Evolutionary conservation across 129 eudicot genomes (phyloP).

Genomic region (Sambucus nigra): DNA sequence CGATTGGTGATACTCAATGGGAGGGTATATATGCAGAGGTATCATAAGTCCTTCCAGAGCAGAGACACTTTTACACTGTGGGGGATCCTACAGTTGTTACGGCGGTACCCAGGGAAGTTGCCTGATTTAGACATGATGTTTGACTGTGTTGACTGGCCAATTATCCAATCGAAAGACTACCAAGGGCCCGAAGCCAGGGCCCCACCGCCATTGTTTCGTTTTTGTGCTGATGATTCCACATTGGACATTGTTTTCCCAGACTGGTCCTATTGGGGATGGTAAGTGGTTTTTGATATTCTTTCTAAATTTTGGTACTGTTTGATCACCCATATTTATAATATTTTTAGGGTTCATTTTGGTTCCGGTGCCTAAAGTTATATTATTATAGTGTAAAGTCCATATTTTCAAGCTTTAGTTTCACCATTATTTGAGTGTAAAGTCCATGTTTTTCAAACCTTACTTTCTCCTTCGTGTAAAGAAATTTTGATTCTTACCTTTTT

Average conservation of each 20-base stretch:
- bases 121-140: conserved; percentile 85
- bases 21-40: conserved; percentile 51
- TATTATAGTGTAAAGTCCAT: too few species aligned
- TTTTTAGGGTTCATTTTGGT: too few species aligned
- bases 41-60: conserved; percentile 38
- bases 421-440: too few species aligned
- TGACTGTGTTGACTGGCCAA: conserved; percentile 76
- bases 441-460: too few species aligned
- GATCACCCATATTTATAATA: too few species aligned
- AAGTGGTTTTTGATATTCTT: conserved; percentile 17
- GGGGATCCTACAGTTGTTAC: too few species aligned
- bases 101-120: conserved; percentile 75
- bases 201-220: conserved; percentile 79
- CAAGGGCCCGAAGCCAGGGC: conserved; percentile 24
- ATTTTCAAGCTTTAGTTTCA: too few species aligned
- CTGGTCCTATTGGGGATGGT: conserved; percentile 99
- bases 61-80: conserved; percentile 73
- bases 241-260: conserved; percentile 74
- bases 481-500: too few species aligned
- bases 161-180: conserved; percentile 21
- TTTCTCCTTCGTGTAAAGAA: too few species aligned
- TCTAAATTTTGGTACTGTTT: too few species aligned
- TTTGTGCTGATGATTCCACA: conserved; percentile 51
- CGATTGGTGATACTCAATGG: conserved; percentile 61
- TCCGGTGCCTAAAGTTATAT: too few species aligned